phyloP scores from a whole-genome alignment of 257 asterid genomes.

The Fraxinus excelsior region DNA sequence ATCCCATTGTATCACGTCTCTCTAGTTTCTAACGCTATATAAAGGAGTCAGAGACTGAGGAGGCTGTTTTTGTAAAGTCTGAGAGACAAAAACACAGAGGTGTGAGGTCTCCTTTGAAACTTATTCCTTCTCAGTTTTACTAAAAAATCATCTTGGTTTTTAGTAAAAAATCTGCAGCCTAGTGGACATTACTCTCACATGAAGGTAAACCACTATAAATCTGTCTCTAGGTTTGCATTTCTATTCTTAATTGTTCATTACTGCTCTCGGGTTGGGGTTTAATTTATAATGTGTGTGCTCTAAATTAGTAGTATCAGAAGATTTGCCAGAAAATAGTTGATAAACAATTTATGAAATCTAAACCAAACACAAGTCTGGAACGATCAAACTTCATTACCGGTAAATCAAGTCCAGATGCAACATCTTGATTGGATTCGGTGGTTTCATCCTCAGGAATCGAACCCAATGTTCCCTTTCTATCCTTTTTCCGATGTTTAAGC shows the following conservation, averaged over 20 bases:
- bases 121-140: not conserved
- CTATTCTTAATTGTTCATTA: not conserved
- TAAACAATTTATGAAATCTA: not conserved
- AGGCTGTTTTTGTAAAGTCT: not conserved
- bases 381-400: constrained; percentile 48
- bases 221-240: not conserved
- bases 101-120: not conserved
- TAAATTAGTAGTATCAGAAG: not conserved
- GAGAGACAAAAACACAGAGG: not conserved
- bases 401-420: constrained; percentile 47
- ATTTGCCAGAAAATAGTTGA: not conserved
- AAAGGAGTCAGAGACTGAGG: not conserved
- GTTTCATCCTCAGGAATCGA: constrained; percentile 74
- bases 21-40: not conserved
- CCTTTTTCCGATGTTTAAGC: constrained; percentile 63
- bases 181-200: not conserved
- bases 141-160: not conserved
- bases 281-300: not conserved
- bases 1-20: not conserved
- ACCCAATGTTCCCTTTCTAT: constrained; percentile 55
- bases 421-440: constrained; percentile 43
- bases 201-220: not conserved
- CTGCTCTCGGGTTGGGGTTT: not conserved
- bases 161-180: not conserved
- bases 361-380: not conserved